Base-by-base conservation (phyloP, 257 asterid genomes). In the Leptodermis oblonga region DNA sequence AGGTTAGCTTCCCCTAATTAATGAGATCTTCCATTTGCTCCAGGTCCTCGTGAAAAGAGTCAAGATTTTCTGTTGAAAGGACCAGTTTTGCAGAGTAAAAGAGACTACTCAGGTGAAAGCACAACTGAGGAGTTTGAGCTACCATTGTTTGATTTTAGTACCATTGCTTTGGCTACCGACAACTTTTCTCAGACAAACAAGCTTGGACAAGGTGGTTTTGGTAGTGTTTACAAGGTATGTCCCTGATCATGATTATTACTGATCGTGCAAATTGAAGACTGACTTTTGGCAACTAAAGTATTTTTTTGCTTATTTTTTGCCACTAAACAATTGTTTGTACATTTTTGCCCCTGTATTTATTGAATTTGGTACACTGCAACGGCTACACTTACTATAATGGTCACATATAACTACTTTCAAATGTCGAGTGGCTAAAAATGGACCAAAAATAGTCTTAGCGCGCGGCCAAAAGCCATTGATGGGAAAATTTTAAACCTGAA, bases 141-240 rank as follows among this genome's bases (percentile, higher is more conserved):
- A 33, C 98, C 98, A 0, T 49, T 90, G 15, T 78, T 71, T 48
- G 96, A 90, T 70, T 72, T 88, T 43, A 34, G 55, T 7, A 78
- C 88, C 69, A 70, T 92, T 3, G 71, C 77, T 28, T 39, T 73
- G 33, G 92, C 96, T 37, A 92, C 98, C 0, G 65, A 84, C 20
- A 75, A 84, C 31, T 92, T 92, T 49, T 81, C 87, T 1, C 86
- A 80, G 43, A 77, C 43, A 10, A 88, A 91, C 37, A 88, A 83
- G 82, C 82, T 91, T 4, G 97, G 97, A 7, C 86, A 87, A 78
- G 97, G 97, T n/a, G 96, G 97, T 28, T 91, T 88, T 68, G 97
- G 97, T 52, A 67, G 66, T 60, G 97, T 91, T 72, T 91, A 91
- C 79, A 91, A 84, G 96, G 97, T 91, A 64, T n/a, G 28, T 51